phyloP scores from a whole-genome alignment of 768 basidiomycete species.

The Cantharellus cinnabarinus region DNA sequence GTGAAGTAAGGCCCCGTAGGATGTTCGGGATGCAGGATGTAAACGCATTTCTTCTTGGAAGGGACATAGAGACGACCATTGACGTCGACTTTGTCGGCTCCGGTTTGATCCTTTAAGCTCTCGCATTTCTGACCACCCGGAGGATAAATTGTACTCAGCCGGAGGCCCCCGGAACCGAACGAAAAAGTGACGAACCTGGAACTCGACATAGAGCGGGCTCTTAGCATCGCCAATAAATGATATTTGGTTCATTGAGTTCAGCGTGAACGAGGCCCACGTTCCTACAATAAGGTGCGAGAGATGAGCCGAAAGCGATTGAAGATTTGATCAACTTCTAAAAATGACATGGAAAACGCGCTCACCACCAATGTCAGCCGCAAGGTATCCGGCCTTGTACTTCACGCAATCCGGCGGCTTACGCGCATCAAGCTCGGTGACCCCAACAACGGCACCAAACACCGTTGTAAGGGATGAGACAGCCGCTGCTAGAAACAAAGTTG shows the following conservation, averaged over 20 bases:
- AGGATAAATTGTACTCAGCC: background rate
- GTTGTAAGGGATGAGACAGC: too few relatives aligned
- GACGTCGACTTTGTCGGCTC: background rate
- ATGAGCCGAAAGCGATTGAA: background rate
- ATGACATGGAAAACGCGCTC: too few relatives aligned
- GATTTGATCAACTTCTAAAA: background rate
- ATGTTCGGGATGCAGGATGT: background rate
- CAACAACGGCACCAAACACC: too few relatives aligned
- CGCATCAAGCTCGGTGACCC: too few relatives aligned
- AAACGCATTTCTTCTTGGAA: background rate
- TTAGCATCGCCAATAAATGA: background rate
- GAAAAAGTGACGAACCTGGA: background rate
- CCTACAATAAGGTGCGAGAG: background rate
- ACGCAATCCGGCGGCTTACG: background rate
- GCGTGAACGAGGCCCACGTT: background rate
- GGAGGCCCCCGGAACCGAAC: background rate
- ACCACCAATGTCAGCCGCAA: background rate
- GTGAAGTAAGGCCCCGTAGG: background rate
- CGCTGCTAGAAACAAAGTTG: too few relatives aligned
- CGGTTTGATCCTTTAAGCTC: background rate
- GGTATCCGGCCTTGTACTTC: background rate
- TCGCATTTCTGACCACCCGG: background rate
- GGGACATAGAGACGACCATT: background rate
- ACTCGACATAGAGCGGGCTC: background rate
- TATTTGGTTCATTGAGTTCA: background rate